phyloP scores from a whole-genome alignment of 257 asterid species.

The Fraxinus excelsior region DNA sequence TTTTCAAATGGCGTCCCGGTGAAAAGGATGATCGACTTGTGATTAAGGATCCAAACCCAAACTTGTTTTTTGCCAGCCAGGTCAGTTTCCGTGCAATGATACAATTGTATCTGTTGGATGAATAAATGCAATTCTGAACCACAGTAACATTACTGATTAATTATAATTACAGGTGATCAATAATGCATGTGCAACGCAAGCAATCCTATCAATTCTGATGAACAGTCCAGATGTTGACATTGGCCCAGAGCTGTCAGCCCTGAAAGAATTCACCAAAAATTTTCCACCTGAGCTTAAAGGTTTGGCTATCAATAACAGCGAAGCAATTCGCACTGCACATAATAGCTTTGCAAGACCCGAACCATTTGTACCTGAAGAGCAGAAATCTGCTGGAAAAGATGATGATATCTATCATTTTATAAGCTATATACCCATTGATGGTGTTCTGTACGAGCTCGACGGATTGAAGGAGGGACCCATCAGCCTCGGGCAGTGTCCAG shows the following conservation, averaged over 20 bases:
- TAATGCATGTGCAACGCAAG: conserved; percentile 99
- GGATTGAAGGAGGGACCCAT: conserved; percentile 98
- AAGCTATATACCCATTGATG: conserved; percentile 91
- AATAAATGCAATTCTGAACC: background rate
- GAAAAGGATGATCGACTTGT: conserved; percentile 91
- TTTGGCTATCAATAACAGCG: conserved; percentile 90
- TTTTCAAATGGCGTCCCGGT: conserved; percentile 98
- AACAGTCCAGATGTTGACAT: conserved; percentile 85
- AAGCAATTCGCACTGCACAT: conserved; percentile 92
- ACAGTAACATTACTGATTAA: conserved; percentile 11
- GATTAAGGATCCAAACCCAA: conserved; percentile 88
- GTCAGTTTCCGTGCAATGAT: conserved; percentile 35
- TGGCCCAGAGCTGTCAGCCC: conserved; percentile 79
- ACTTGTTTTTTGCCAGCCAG: conserved; percentile 96
- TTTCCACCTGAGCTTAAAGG: conserved; percentile 97
- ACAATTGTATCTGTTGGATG: conserved; percentile 7
- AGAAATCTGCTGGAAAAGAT: conserved; percentile 77
- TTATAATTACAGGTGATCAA: conserved; percentile 69
- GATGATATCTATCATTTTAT: conserved; percentile 97
- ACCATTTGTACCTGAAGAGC: conserved; percentile 93
- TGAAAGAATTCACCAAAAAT: conserved; percentile 84
- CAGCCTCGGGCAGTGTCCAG: conserved; percentile 81
- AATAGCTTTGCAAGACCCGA: conserved; percentile 97
- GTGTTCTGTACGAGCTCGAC: conserved; percentile 92
- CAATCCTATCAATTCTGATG: conserved; percentile 84